These are phyloP conservation scores for Wickerhamomyces queroliae DNA, from an alignment of 805 yeast genomes.

Conservation along the genomic window DNA sequence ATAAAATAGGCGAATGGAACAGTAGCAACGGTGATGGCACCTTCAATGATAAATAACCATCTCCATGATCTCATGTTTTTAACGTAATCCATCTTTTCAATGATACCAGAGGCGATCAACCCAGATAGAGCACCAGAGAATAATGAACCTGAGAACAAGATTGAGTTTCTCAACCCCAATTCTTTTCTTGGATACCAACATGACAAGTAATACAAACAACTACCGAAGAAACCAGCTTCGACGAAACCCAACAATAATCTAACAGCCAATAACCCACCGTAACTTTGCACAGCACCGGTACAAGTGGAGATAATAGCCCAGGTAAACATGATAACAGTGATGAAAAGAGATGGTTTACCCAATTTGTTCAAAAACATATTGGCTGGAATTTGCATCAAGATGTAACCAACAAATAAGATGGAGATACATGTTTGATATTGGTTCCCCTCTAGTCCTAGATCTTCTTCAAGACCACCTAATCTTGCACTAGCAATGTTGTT, in stretches of 20 bases:
- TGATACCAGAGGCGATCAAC: conserved; percentile 47
- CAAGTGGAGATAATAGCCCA: conserved; percentile 40
- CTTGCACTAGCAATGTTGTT: conserved; percentile 46
- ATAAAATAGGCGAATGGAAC: conserved; percentile 40
- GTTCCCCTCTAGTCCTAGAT: conserved; percentile 33
- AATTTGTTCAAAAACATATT: conserved; percentile 35
- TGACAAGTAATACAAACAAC: conserved; percentile 43
- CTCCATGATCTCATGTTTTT: conserved; percentile 45
- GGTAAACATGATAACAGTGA: conserved; percentile 40
- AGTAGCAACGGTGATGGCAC: conserved; percentile 43
- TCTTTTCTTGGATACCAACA: conserved; percentile 51
- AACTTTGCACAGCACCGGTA: conserved; percentile 26
- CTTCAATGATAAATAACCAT: conserved; percentile 53
- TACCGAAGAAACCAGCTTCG: conserved; percentile 46
- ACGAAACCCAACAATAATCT: conserved; percentile 36
- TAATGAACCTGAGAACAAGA: conserved; percentile 45
- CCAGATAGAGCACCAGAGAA: conserved; percentile 50
- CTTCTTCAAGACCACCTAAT: conserved; percentile 42
- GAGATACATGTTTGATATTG: conserved; percentile 47
- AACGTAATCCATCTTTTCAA: conserved; percentile 34
- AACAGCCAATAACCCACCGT: conserved; percentile 24
- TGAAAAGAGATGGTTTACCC: conserved; percentile 45
- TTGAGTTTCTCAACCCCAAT: conserved; percentile 42
- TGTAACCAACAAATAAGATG: conserved; percentile 45
- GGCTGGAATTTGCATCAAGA: conserved; percentile 46